Base-by-base conservation (phyloP, 345 rosid species). In the Durio zibethinus region DNA sequence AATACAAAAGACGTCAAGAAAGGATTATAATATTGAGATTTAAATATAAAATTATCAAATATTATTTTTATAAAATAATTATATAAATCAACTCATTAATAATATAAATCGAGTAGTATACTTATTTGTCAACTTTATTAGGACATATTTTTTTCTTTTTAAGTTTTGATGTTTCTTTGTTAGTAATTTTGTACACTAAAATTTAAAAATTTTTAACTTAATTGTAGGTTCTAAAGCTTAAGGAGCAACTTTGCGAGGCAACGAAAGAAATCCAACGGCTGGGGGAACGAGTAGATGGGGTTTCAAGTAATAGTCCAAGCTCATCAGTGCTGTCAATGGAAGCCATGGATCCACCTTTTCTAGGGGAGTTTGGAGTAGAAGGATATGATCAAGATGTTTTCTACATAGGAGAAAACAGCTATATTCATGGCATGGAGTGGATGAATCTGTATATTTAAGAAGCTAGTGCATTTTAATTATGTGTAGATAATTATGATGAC, bases 371-470 rank as follows among this genome's bases (percentile, higher is more conserved):
- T 73, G 89, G 82, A 12, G 77, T 77, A 16, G 88, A 86, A 40
- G 83, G 76, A 8, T 83, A 84, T 25, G 89, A 80, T 33, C 36
- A 33, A 4, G 87, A 89, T 54, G 81, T 82, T 0, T 80, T 84
- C 72, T 88, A 86, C 81, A 79, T 86, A 80, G 74, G 83, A 10
- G 88, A 86, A 36, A 81, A 57, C 67, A 78, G 59, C 69, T 74
- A 87, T 72, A 64, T 78, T 70, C 83, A 81, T 33, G 88, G 82
- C 72, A 72, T 85, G 85, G 98, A 91, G 59, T 91, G 92, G 94
- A 67, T 81, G 64, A 87, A 84, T 76, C 81, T 80, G 43, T 84
- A 80, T 23, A 67, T 84, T 43, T 83, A 65, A 83, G 66, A 69
- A 61, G 14, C 43, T 0, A 47, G 12, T 20, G 42, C n/a, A 61